These are phyloP conservation scores for Stropharia rugosoannulata DNA, from an alignment of 768 basidiomycete genomes.

Conservation along the genomic window DNA sequence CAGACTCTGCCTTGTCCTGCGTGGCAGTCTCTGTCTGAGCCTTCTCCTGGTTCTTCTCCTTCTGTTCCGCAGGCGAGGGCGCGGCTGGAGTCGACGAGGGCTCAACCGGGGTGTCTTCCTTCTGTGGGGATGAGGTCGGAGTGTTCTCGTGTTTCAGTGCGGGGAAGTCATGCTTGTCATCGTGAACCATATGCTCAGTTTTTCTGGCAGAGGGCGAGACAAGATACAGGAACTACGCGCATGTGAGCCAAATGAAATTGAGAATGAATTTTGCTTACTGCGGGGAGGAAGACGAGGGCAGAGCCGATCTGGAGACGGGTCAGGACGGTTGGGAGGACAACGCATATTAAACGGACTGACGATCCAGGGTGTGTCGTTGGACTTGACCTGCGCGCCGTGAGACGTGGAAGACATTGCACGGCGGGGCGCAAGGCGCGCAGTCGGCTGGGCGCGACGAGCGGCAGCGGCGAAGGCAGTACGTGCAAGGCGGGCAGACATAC, in stretches of 20 bases:
- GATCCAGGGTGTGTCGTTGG: constrained; percentile 44
- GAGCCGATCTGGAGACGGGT: constrained; percentile 34
- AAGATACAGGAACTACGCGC: constrained; percentile 37
- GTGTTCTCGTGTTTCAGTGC: constrained; percentile 15
- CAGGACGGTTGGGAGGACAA: constrained; percentile 6
- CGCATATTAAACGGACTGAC: constrained; percentile 26
- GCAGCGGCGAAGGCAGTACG: constrained; percentile 33
- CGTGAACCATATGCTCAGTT: constrained; percentile 26
- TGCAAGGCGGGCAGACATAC: constrained; percentile 40
- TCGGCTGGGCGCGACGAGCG: constrained; percentile 29
- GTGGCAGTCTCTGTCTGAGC: neutral
- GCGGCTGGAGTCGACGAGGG: constrained; percentile 8
- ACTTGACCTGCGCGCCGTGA: constrained; percentile 31
- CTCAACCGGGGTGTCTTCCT: constrained; percentile 3
- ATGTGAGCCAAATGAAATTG: constrained; percentile 5
- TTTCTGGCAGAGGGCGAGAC: constrained; percentile 40
- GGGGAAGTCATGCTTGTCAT: constrained; percentile 35
- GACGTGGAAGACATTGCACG: constrained; percentile 34
- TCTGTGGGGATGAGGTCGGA: constrained; percentile 11
- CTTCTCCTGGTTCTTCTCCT: neutral
- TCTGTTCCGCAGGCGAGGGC: neutral
- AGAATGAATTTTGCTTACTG: constrained; percentile 27
- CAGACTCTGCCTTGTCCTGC: neutral
- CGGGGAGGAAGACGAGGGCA: constrained; percentile 37
- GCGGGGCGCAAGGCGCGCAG: constrained; percentile 23